phyloP scores from a whole-genome alignment of 139 green algal species.

The Spirogloea muscicola region DNA sequence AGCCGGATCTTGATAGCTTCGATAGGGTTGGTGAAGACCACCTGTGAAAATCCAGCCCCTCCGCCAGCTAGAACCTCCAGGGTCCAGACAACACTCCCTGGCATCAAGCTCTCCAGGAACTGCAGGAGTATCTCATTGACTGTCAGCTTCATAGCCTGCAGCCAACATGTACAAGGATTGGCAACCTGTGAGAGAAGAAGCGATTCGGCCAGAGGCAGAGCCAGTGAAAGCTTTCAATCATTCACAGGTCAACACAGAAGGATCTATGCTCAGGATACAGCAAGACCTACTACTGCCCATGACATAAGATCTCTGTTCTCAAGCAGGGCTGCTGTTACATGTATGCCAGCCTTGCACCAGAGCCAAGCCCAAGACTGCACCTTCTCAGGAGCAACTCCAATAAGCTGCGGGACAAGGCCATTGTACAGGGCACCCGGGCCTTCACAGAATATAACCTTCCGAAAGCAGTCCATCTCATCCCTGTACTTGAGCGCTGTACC shows the following conservation, averaged over 20 bases:
- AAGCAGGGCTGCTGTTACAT: no score
- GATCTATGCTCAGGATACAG: no score
- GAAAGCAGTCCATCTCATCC: slow-evolving; percentile 17
- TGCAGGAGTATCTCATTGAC: slow-evolving; percentile 22
- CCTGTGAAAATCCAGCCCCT: slow-evolving; percentile 8
- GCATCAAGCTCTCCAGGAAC: slow-evolving; percentile 1
- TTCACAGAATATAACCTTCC: slow-evolving; percentile 10
- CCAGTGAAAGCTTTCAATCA: no score
- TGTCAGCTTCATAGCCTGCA: slow-evolving; percentile 30
- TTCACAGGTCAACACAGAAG: no score
- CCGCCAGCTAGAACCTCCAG: slow-evolving; percentile 30
- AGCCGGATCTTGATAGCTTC: slow-evolving; percentile 28
- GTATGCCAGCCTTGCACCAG: no score
- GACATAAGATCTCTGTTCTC: no score
- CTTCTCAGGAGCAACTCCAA: slow-evolving; percentile 31
- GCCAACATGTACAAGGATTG: no score
- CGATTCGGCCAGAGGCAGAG: no score
- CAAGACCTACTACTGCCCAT: no score
- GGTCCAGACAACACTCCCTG: slow-evolving; percentile 9
- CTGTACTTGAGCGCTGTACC: no score
- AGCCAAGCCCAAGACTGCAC: no score
- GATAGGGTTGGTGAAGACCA: slow-evolving; percentile 39
- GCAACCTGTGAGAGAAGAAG: no score
- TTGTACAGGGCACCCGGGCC: slow-evolving; percentile 7
- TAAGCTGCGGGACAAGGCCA: slow-evolving; percentile 18